Evolutionary conservation across 2,329 filamentous ascomycete species (phyloP), one percentile per base, ranked within the genome.

Genomic region (Colletotrichum shisoi): DNA sequence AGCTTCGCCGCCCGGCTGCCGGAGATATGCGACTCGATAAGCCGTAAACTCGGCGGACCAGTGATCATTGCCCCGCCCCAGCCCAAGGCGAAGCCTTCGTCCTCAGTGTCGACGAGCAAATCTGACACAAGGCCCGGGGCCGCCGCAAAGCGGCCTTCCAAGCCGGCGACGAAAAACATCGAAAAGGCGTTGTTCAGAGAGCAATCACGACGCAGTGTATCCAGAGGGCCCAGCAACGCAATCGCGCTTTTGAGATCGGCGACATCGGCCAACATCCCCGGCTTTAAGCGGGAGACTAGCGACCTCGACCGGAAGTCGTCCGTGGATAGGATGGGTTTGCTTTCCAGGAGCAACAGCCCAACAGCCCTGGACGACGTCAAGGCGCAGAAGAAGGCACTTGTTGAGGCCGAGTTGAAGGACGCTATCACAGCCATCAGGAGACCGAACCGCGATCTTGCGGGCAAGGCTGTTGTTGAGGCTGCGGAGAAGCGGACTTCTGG

Each of bases 1-100:
- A 90, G 88, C 78, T 95, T 93, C 74, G 89, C 90, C 40, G 87
- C 91, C 15, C 88, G 91, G 40, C 81, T 94, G n/a, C 91, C 91
- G 1, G 86, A 90, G 42, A 80, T 89, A 15, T 92, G 91, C 72
- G 84, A 88, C 53, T 82, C 84, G 4, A 87, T 94, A 67, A 93
- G 90, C 76, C 88, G 87, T 70, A 93, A 93, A 75, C 83, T 94
- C 4, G 91, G 92, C 17, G 91, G 91, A 0, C 91, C 91, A 1
- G 81, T 86, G 9, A 85, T 87, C 67, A 79, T 85, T 24, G 84
- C 89, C 4, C 78, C 83, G 8, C 76, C 80, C 1, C 87, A 86
- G 71, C 80, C 83, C 11, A 86, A 81, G 71, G 73, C 78, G 17
- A 85, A 82, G 69, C 76, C 77, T 5, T 39, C 12, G 7, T 39